A percentile compares a stretch with the other conserved stretches of the same genome.
Evolutionary conservation across 495 filamentous ascomycete species (phyloP).

Genomic region (Hypoxylon cercidicola): DNA sequence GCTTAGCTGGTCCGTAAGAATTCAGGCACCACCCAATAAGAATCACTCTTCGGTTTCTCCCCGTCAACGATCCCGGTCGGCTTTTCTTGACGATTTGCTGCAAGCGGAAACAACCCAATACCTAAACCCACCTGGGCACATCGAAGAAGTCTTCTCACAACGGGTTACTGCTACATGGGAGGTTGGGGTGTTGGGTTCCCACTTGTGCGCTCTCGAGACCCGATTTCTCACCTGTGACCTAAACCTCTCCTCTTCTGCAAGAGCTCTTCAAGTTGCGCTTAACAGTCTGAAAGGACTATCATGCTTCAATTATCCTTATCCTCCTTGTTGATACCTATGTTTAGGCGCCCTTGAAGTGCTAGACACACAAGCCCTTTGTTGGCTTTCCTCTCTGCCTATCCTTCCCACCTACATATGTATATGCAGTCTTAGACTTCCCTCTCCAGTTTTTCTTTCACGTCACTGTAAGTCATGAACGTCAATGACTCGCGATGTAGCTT

Average conservation of each 20-base stretch:
- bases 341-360: constrained; percentile 19
- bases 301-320: constrained; percentile 18
- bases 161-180: neutral
- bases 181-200: constrained; percentile 31
- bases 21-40: constrained; percentile 39
- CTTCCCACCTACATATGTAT: constrained; percentile 6
- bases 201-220: constrained; percentile 24
- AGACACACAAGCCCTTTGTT: constrained; percentile 10
- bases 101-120: constrained; percentile 31
- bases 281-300: constrained; percentile 18
- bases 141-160: constrained; percentile 4
- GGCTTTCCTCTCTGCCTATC: constrained; percentile 26
- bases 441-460: constrained; percentile 35
- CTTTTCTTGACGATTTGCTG: constrained; percentile 8
- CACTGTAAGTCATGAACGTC: constrained; percentile 43
- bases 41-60: constrained; percentile 38
- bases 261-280: constrained; percentile 22
- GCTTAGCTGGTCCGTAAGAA: constrained; percentile 24
- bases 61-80: constrained; percentile 34
- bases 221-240: constrained; percentile 26
- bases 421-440: constrained; percentile 28
- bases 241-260: constrained; percentile 28
- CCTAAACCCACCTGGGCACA: constrained; percentile 30
- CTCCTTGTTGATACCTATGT: constrained; percentile 20
- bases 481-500: constrained; percentile 29